Evolutionary conservation across 2,329 filamentous ascomycete genomes (phyloP).

Genomic region (Colletotrichum eremochloae): DNA sequence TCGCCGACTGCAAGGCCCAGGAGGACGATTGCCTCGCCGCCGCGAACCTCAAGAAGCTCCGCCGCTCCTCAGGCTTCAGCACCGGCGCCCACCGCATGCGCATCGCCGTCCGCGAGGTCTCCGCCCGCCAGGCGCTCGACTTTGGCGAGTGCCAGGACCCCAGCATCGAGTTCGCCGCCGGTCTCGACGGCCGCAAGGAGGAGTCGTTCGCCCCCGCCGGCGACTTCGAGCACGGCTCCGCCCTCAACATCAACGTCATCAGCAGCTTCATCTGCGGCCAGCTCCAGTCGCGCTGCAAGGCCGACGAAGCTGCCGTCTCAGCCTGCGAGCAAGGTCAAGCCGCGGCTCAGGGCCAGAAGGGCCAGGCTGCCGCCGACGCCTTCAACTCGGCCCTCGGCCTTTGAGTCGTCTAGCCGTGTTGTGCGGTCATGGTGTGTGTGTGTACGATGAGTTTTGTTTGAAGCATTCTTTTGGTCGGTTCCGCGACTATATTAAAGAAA

Average conservation of each 20-base stretch:
- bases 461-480: neutral
- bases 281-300: conserved; percentile 49
- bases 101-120: conserved; percentile 41
- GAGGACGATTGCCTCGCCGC: conserved; percentile 54
- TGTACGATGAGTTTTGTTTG: neutral
- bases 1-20: conserved; percentile 59
- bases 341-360: conserved; percentile 44
- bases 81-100: conserved; percentile 34
- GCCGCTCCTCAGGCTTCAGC: conserved; percentile 29
- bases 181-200: conserved; percentile 63
- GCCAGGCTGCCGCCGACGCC: conserved; percentile 46
- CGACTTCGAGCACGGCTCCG: conserved; percentile 67
- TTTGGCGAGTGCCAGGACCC: conserved; percentile 63
- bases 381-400: conserved; percentile 44
- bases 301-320: conserved; percentile 42
- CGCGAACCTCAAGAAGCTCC: conserved; percentile 39
- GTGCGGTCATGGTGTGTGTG: neutral
- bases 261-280: conserved; percentile 62
- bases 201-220: conserved; percentile 56
- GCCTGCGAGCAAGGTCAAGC: conserved; percentile 43
- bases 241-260: conserved; percentile 55
- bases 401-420: neutral
- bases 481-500: neutral
- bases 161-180: conserved; percentile 62
- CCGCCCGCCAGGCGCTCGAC: conserved; percentile 47